Evolutionary conservation across 495 filamentous ascomycete genomes (phyloP), one percentile per base, ranked within the genome.

Genomic region (Daldinia caldariorum): DNA sequence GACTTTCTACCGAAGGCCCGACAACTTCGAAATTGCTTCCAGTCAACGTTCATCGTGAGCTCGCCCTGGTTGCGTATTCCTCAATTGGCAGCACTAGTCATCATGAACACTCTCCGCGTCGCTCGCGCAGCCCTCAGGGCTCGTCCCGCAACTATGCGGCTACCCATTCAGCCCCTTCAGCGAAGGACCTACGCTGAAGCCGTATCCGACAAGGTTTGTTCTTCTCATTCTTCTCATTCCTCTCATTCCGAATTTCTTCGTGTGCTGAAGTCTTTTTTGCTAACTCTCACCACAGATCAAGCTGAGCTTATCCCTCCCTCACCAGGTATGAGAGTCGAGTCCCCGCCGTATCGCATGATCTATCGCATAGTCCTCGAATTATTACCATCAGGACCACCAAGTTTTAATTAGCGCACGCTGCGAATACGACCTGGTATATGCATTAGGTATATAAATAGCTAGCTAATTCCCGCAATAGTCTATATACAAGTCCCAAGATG

Each of bases 121-220:
- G 90, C 92, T 83, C 90, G 94, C 81, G 87, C 89, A 79, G 94
- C 93, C 80, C 86, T 96, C 78, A 85, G 93, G 80, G 89, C 87
- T 71, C 90, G 90, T 76, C 89, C 93, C 76, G 81, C 88, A 78
- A 82, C 88, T 77, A 79, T 91, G 79, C 86, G 87, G 79, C 82
- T 86, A 61, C 87, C 91, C 74, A 64, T 92, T 66, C 90, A 90
- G 83, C 89, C 91, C 76, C 66, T 93, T 68, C 91, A 90, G 84
- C 90, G 92, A 81, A 89, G 95, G 84, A 88, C 88, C 71, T 99
- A 98, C 79, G 96, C 95, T 71, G 96, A 98, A 77, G 94, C 94
- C 70, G 92, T 94, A 72, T 83, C 90, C 74, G 94, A 97, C 81
- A 87, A 88, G 82, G 85, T 81, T 76, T 69, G 85, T 81, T 26